A percentile compares a stretch with the other conserved stretches of the same genome.
Evolutionary conservation across 176 grass and related monocot genomes (phyloP).

Genomic region (Pontederia crassipes): DNA sequence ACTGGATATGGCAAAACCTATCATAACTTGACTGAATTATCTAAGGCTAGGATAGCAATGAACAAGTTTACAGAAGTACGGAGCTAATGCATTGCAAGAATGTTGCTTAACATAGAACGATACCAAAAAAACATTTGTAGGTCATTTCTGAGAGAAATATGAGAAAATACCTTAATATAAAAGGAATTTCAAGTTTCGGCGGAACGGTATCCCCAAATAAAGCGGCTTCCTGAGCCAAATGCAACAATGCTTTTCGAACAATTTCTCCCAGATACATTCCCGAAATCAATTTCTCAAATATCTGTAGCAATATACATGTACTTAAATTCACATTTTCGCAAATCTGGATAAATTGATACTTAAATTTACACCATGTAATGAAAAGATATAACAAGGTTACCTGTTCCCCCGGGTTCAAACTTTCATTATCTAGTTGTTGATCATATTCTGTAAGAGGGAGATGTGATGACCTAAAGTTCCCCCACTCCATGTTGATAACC

Average conservation of each 20-base stretch:
- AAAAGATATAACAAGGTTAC: conserved; percentile 17
- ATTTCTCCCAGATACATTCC: conserved; percentile 26
- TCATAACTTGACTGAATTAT: too few species aligned
- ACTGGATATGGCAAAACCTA: too few species aligned
- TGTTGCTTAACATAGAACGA: too few species aligned
- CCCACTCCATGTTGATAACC: conserved; percentile 96
- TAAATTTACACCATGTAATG: background rate
- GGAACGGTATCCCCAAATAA: conserved; percentile 6
- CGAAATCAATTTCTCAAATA: conserved; percentile 46
- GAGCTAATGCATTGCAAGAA: too few species aligned
- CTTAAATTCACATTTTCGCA: background rate
- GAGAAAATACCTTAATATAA: background rate
- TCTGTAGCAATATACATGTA: conserved; percentile 25
- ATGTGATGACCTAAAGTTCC: conserved; percentile 64
- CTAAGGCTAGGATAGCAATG: too few species aligned
- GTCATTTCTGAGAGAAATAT: background rate
- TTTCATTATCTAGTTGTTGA: conserved; percentile 67
- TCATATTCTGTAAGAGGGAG: conserved; percentile 80
- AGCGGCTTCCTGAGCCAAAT: conserved; percentile 7
- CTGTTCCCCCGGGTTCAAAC: conserved; percentile 86
- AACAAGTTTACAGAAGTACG: too few species aligned
- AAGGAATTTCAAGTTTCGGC: conserved; percentile 11
- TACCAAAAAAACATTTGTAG: too few species aligned
- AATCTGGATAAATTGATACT: background rate
- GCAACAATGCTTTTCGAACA: conserved; percentile 15